Evolutionary conservation across 2,329 filamentous ascomycete species (phyloP).

Genomic region (Drechslerella coelobrocha): DNA sequence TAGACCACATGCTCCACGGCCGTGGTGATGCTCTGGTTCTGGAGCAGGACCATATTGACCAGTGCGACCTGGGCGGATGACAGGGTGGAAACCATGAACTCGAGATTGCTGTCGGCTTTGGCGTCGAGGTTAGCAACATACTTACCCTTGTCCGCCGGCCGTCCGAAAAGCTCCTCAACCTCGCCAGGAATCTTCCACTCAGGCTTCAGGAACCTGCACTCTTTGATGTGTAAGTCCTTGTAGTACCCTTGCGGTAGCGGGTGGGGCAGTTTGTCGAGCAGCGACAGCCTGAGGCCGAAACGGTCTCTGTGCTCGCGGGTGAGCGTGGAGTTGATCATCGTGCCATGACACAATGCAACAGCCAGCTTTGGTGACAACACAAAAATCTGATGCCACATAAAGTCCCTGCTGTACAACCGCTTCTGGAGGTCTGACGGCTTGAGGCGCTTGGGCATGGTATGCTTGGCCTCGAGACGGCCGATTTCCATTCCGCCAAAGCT

Average conservation of each 20-base stretch:
- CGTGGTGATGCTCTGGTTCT: constrained; percentile 54
- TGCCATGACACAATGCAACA: constrained; percentile 55
- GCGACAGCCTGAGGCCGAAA: constrained; percentile 54
- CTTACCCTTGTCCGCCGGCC: constrained; percentile 50
- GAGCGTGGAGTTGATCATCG: constrained; percentile 54
- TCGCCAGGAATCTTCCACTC: constrained; percentile 54
- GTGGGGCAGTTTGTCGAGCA: constrained; percentile 55
- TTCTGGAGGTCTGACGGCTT: constrained; percentile 53
- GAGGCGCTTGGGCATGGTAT: constrained; percentile 54
- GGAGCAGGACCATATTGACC: constrained; percentile 55
- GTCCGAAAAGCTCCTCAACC: constrained; percentile 54
- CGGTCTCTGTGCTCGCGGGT: constrained; percentile 54
- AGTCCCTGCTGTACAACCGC: constrained; percentile 55
- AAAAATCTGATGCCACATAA: constrained; percentile 56
- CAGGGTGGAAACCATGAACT: constrained; percentile 53
- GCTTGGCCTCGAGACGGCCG: constrained; percentile 54
- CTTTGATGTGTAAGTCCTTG: constrained; percentile 54
- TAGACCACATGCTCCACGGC: constrained; percentile 53
- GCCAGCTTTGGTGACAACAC: constrained; percentile 55
- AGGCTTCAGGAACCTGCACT: constrained; percentile 54
- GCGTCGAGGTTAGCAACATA: constrained; percentile 38
- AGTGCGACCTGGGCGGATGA: constrained; percentile 54
- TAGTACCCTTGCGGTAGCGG: constrained; percentile 54
- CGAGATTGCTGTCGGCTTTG: constrained; percentile 53
- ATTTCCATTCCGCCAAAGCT: constrained; percentile 56